A percentile compares a stretch with the other conserved stretches of the same genome.
These are phyloP conservation scores for Malus orientalis DNA, from an alignment of 306 rosid genomes.

Conservation along the genomic window DNA sequence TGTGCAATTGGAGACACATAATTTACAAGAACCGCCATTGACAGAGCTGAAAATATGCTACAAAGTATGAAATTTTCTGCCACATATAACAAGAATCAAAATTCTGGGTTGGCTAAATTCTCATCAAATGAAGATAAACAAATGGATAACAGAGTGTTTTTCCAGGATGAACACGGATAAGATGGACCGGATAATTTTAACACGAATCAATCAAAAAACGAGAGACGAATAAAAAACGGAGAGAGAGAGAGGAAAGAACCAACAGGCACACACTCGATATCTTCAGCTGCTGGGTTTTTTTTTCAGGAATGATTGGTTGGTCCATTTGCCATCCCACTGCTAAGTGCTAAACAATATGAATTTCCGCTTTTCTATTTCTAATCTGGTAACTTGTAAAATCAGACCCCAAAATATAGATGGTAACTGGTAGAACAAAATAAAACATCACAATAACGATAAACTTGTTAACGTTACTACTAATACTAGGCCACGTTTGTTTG, in stretches of 20 bases:
- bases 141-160: not conserved
- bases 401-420: too few species aligned
- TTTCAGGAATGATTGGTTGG: too few species aligned
- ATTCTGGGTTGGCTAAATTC: conserved; percentile 9
- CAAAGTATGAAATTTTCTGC: not conserved
- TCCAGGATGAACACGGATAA: not conserved
- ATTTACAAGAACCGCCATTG: conserved; percentile 54
- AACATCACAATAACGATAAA: too few species aligned
- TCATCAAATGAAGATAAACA: not conserved
- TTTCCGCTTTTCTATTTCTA: too few species aligned
- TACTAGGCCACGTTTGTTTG: too few species aligned
- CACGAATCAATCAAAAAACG: not conserved
- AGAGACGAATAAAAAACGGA: not conserved
- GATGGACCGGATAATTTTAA: not conserved
- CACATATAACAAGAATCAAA: not conserved
- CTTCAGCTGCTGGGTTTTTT: too few species aligned
- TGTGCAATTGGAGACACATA: conserved; percentile 37
- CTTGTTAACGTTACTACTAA: too few species aligned
- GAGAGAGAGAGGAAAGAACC: not conserved
- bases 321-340: too few species aligned
- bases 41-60: conserved; percentile 1
- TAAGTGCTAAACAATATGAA: too few species aligned
- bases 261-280: not conserved
- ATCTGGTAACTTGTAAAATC: too few species aligned
- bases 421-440: too few species aligned